Evolutionary conservation across 2,329 filamentous ascomycete species (phyloP).

Genomic region (Fusarium nanum): DNA sequence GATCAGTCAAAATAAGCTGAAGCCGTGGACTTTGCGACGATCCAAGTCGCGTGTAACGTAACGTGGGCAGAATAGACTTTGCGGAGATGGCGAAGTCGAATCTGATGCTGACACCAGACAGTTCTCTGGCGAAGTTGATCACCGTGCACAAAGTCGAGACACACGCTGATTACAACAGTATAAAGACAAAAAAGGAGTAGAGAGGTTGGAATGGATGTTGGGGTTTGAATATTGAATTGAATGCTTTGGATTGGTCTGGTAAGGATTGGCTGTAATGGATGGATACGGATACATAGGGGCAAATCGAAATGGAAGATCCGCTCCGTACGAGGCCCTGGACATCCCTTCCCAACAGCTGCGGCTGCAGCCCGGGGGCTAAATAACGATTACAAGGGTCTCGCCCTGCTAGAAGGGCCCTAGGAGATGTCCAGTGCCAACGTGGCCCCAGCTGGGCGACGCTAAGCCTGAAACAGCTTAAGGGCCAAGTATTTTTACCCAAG

Average conservation of each 20-base stretch:
- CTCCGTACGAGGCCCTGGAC: slow-evolving; percentile 18
- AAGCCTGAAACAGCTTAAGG: slow-evolving; percentile 19
- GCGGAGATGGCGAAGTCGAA: slow-evolving; percentile 6
- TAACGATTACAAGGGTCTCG: slow-evolving; percentile 28
- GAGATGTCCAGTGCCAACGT: slow-evolving; percentile 33
- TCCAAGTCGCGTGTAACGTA: slow-evolving; percentile 38
- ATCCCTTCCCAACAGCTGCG: slow-evolving; percentile 25
- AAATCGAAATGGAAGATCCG: slow-evolving; percentile 35
- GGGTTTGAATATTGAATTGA: slow-evolving; percentile 33
- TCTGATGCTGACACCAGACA: slow-evolving; percentile 30
- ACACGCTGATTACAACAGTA: slow-evolving; percentile 8
- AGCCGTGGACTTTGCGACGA: slow-evolving; percentile 25
- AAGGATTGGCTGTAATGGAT: not conserved
- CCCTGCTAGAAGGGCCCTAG: slow-evolving; percentile 4
- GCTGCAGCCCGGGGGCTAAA: slow-evolving; percentile 9
- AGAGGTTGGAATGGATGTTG: slow-evolving; percentile 32
- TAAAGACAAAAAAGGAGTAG: slow-evolving; percentile 34
- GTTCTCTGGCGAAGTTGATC: not conserved
- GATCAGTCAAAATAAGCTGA: slow-evolving; percentile 9
- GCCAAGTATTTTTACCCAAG: slow-evolving; percentile 27
- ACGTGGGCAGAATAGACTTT: slow-evolving; percentile 28
- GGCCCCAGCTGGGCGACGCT: slow-evolving; percentile 31
- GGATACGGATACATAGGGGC: slow-evolving; percentile 27
- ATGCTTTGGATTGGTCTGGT: slow-evolving; percentile 34
- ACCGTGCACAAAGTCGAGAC: slow-evolving; percentile 6